A percentile compares a stretch with the other conserved stretches of the same genome.
Conservation (phyloP, 345 rosid species). For the Xanthoceras sorbifolium region DNA sequence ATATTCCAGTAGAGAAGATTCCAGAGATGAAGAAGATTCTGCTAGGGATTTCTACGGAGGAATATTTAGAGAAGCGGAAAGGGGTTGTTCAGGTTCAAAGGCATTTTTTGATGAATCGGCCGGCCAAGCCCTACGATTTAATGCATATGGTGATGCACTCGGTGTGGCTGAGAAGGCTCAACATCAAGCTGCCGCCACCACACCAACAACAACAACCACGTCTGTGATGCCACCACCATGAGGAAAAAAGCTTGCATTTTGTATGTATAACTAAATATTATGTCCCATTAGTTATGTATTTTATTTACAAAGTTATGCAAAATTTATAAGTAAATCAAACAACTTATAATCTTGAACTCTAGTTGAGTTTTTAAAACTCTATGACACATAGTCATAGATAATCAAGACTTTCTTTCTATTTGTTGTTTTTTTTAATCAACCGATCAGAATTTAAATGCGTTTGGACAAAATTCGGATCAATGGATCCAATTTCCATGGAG, state of each 20-base stretch:
- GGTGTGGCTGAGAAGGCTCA: conserved; percentile 53
- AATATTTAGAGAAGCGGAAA: conserved; percentile 37
- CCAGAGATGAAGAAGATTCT: conserved; percentile 40
- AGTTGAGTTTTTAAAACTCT: no score
- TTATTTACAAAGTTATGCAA: no score
- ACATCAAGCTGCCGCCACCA: conserved; percentile 22
- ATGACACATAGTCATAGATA: no score
- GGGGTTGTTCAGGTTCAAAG: conserved; percentile 37
- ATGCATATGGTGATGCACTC: conserved; percentile 55
- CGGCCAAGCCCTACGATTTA: conserved; percentile 42
- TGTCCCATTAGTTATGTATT: background rate
- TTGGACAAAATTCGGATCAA: background rate
- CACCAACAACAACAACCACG: background rate
- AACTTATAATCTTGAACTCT: no score
- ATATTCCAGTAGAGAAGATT: conserved; percentile 34
- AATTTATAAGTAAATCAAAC: no score
- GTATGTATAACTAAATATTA: background rate
- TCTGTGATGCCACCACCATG: background rate
- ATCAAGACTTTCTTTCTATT: no score
- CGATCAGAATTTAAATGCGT: background rate
- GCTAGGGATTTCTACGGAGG: conserved; percentile 22
- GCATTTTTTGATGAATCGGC: conserved; percentile 48
- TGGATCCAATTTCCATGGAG: no score
- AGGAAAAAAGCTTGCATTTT: background rate
- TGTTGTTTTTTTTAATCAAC: no score